Conservation (phyloP, 2,329 filamentous ascomycete genomes). For the Aspergillus sp. region DNA sequence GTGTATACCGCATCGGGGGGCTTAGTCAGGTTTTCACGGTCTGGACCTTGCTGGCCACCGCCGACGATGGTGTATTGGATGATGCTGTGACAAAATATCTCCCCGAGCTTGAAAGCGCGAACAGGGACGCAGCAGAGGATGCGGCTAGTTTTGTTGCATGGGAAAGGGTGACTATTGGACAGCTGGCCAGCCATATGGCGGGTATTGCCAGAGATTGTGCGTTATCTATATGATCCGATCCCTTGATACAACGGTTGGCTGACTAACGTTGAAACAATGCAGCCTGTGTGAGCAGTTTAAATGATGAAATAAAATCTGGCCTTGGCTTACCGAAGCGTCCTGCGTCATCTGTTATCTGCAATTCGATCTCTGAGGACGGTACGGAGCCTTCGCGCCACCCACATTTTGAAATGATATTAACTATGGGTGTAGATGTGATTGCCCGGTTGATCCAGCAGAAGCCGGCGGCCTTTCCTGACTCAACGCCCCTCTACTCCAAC, state of each 20-base stretch:
- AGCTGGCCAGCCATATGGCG: slow-evolving; percentile 25
- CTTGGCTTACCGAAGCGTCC: background rate
- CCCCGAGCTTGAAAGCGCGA: slow-evolving; percentile 31
- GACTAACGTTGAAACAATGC: background rate
- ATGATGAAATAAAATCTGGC: background rate
- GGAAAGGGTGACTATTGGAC: slow-evolving; percentile 22
- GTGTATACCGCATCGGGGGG: slow-evolving; percentile 33
- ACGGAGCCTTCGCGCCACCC: background rate
- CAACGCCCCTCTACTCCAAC: slow-evolving; percentile 1
- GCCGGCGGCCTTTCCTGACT: background rate
- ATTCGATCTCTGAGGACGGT: background rate
- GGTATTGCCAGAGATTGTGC: slow-evolving; percentile 19
- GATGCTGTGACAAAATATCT: slow-evolving; percentile 43
- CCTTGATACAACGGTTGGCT: too few relatives aligned
- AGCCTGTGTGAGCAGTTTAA: background rate
- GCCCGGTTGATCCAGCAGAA: background rate
- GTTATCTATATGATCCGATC: background rate
- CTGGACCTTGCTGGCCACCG: slow-evolving; percentile 35
- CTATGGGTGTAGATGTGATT: background rate
- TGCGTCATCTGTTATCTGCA: background rate
- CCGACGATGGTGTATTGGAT: slow-evolving; percentile 36
- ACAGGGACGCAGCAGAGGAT: background rate
- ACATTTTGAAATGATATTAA: background rate
- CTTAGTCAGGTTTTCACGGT: slow-evolving; percentile 42
- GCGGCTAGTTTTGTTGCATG: slow-evolving; percentile 4